Base-by-base conservation (phyloP, 2,329 filamentous ascomycete genomes). In the Colletotrichum sp. region DNA sequence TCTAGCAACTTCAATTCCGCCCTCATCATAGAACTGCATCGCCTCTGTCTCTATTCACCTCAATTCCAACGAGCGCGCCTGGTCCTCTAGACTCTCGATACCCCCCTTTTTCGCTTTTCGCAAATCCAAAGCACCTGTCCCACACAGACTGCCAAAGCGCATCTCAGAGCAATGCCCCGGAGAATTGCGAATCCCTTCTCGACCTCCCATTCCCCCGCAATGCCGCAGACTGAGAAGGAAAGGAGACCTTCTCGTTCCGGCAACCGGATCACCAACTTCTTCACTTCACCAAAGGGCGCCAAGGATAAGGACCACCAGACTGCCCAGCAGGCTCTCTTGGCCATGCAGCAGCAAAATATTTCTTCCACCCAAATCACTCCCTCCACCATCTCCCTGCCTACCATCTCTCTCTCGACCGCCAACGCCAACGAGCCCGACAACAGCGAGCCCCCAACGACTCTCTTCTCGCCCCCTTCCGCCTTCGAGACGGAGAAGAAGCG, bases 321-420 rank as follows among this genome's bases (percentile, higher is more conserved):
- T 68, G 89, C 92, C 75, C 90, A 95, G 81, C 92, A 94, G 81
- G 90, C 92, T 76, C 90, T 95, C 64, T 89, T 94, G 82, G 89
- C 91, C 76, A 92, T 93, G 82, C 92, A 94, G 83, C 92, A 94
- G 79, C 90, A 88, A 80, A 86, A 86, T 76, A 83, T 87, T 68
- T 88, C 91, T 68, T 90, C 92, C 55, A 90, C 91, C 74, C 90
- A 92, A 77, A 93, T 95, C 81, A 93, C 92, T 78, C 91, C 92
- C 74, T 90, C 95, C 57, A 93, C 94, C 75, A 87, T 96, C 78
- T 95, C 95, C 64, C 88, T 98, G 81, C 96, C 96, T 52, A 96
- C 94, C 70, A 98, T 99, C 82, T 98, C 95, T 57, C 90, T 99
- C 73, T 98, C 96, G 15, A 96, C 95, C 57, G 95, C 95, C 66